Evolutionary conservation across 129 eudicot species (phyloP), one percentile per base, ranked within the genome.

Genomic region (Pseudognaphalium luteoalbum): DNA sequence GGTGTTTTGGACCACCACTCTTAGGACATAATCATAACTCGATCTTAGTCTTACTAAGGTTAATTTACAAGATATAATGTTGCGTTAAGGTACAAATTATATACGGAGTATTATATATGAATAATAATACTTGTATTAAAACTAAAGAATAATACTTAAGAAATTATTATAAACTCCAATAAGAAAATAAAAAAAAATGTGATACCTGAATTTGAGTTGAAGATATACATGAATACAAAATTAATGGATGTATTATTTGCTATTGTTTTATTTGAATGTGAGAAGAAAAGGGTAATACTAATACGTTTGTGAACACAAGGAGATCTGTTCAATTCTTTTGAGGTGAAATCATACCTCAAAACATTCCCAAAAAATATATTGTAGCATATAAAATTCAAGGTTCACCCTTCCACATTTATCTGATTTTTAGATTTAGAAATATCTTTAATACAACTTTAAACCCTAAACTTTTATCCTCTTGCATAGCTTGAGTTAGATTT

Each of bases 321-420:
- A 80, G 75, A 80, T 80, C 10, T 73, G 75, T 56, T 73, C 10
- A 47, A 39, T 73, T 73, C 83, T 80, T 80, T 80, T 80, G 79
- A 80, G 83, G 83, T 80, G 70, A 80, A 80, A 80, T 73, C 63
- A 42, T 35, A 68, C 47, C 59, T 29, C 32, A 68, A 59, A 80
- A 54, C 74, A 72, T 80, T 66, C 83, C 83, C 83, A 80, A 73
- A 54, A 41, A 28, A 65, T 32, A 65, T 32, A 72, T 44, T 44
- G 39, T 80, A 52, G 67, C 25, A 47, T 72, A 51, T 54, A 59
- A 37, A 56, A 57, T 10, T 68, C 75, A 25, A 2, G 81, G 70
- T 77, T 67, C 75, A 68, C 34, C 17, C 47, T 68, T 68, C 81
- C 29, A 77, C 41, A 77, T 77, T n/a, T 77, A 68, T 77, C 61